Conservation (phyloP, 1,284 basidiomycete species). For the Phaffia rhodozyma region DNA sequence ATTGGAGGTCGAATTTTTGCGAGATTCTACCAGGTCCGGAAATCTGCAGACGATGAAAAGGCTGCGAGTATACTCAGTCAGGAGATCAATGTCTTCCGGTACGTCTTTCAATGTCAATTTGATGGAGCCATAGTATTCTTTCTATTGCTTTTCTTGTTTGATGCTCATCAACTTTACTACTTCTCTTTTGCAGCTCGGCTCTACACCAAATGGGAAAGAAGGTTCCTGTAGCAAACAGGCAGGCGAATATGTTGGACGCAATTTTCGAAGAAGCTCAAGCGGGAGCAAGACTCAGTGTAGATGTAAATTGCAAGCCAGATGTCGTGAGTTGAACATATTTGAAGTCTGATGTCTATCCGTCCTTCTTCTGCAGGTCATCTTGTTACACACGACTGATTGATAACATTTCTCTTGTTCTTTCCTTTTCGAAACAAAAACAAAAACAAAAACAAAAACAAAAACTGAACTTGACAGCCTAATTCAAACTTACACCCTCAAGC, state of each 20-base stretch:
- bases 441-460: too few species aligned
- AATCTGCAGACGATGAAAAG: neutral
- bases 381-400: too few species aligned
- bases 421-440: too few species aligned
- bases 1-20: slow-evolving; percentile 12
- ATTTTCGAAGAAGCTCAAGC: neutral
- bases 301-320: too few species aligned
- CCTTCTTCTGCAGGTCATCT: too few species aligned
- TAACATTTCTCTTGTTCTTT: too few species aligned
- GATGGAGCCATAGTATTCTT: too few species aligned
- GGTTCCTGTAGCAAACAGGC: slow-evolving; percentile 10
- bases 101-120: neutral
- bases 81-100: slow-evolving; percentile 12
- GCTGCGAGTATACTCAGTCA: neutral
- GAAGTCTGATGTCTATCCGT: too few species aligned
- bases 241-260: slow-evolving; percentile 5
- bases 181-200: neutral
- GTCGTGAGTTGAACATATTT: too few species aligned
- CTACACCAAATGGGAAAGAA: slow-evolving; percentile 3
- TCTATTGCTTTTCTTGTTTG: neutral
- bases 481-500: too few species aligned
- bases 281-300: too few species aligned
- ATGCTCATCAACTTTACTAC: neutral
- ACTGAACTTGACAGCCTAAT: too few species aligned
- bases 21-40: slow-evolving; percentile 9